Percentiles rank a stretch among this genome's conserved stretches.
phyloP scores from a whole-genome alignment of 306 rosid genomes.

The Quercus agrifolia region DNA sequence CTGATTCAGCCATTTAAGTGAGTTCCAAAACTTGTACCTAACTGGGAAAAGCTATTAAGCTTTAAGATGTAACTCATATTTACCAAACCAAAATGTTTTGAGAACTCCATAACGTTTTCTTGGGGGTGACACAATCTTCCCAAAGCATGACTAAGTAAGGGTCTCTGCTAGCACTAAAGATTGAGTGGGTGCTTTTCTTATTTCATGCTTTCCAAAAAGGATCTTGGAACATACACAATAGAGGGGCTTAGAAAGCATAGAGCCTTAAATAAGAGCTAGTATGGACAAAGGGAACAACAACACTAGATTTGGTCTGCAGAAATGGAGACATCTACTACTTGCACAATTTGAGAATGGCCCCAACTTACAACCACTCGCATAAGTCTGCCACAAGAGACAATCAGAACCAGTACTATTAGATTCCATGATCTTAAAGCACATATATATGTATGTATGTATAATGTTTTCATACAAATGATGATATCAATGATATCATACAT shows the following conservation, averaged over 20 bases:
- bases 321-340: constrained; percentile 16
- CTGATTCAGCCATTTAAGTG: too few relatives aligned
- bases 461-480: background rate
- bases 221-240: background rate
- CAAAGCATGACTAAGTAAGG: too few relatives aligned
- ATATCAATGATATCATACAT: background rate
- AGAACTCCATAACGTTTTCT: too few relatives aligned
- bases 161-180: too few relatives aligned
- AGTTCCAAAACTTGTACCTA: too few relatives aligned
- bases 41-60: too few relatives aligned
- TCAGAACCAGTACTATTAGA: constrained; percentile 16
- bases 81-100: too few relatives aligned
- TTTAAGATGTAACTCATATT: too few relatives aligned
- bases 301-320: constrained; percentile 43
- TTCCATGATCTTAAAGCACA: background rate
- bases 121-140: too few relatives aligned
- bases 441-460: background rate
- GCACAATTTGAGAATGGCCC: constrained; percentile 34
- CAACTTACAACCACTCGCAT: constrained; percentile 21
- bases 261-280: background rate
- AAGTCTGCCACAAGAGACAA: constrained; percentile 23
- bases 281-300: constrained; percentile 35
- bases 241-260: background rate
- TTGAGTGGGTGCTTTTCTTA: too few relatives aligned
- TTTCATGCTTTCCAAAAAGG: too few relatives aligned